phyloP scores from a whole-genome alignment of 371 early-diverging fungal species.

The Aphelidium insulamus region DNA sequence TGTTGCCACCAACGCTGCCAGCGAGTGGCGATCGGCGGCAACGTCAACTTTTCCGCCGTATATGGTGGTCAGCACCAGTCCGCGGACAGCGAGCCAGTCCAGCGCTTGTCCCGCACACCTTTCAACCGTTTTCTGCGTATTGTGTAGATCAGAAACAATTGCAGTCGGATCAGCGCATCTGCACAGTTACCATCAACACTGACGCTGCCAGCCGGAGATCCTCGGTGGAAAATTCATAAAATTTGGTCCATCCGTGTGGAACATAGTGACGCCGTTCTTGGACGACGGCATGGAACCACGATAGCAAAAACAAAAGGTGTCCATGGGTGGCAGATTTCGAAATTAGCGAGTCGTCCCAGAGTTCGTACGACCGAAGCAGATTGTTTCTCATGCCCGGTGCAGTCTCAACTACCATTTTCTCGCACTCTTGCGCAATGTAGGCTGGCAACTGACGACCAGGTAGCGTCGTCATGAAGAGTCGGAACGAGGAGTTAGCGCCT shows the following conservation, averaged over 20 bases:
- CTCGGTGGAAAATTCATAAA: constrained; percentile 27
- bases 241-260: constrained; percentile 32
- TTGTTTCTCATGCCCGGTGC: constrained; percentile 25
- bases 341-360: constrained; percentile 17
- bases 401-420: constrained; percentile 22
- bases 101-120: too few relatives aligned
- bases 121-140: too few relatives aligned
- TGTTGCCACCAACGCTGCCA: too few relatives aligned
- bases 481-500: not conserved
- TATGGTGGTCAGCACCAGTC: too few relatives aligned
- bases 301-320: constrained; percentile 20
- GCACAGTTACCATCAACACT: too few relatives aligned
- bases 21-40: too few relatives aligned
- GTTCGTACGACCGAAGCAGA: constrained; percentile 17
- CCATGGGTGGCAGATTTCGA: constrained; percentile 9
- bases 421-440: constrained; percentile 10
- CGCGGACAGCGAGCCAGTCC: too few relatives aligned
- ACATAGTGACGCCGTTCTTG: constrained; percentile 26
- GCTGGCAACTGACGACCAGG: too few relatives aligned
- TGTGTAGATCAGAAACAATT: too few relatives aligned
- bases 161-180: too few relatives aligned
- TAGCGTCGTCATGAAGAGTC: not conserved
- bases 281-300: constrained; percentile 30
- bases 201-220: too few relatives aligned
- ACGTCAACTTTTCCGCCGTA: too few relatives aligned